Percentiles rank a stretch among this genome's conserved stretches.
These are phyloP conservation scores for Saccharomycopsis hybrid DNA, from an alignment of 1,139 yeast species.

Conservation along the genomic window DNA sequence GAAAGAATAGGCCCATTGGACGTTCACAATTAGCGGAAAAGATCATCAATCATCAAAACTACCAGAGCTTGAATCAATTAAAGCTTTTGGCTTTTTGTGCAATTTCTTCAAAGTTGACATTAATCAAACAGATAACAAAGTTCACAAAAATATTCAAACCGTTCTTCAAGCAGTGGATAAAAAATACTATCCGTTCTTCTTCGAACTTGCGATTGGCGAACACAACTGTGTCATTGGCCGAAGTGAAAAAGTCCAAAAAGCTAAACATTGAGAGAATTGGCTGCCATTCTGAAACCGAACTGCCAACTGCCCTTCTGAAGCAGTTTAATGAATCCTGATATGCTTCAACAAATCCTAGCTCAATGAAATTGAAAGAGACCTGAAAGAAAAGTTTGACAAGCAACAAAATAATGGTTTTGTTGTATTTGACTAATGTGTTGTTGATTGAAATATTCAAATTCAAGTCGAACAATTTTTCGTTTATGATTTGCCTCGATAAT, in stretches of 20 bases:
- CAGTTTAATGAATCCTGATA: background rate
- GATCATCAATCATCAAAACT: no score
- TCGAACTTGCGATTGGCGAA: constrained; percentile 7
- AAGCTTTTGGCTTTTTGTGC: background rate
- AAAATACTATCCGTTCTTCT: constrained; percentile 9
- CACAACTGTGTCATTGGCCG: constrained; percentile 2
- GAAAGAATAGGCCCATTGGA: no score
- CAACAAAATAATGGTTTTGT: constrained; percentile 10
- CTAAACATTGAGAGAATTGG: no score
- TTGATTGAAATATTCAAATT: constrained; percentile 12
- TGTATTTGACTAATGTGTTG: constrained; percentile 8
- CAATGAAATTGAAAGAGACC: constrained; percentile 15
- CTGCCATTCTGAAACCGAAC: no score
- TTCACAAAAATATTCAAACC: constrained; percentile 10
- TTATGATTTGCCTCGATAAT: background rate
- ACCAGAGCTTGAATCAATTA: no score
- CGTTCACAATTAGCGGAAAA: no score
- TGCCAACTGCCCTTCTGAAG: no score
- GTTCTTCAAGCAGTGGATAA: constrained; percentile 14
- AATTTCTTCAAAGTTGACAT: constrained; percentile 7
- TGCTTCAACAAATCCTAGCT: constrained; percentile 13
- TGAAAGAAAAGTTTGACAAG: constrained; percentile 15
- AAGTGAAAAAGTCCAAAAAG: background rate
- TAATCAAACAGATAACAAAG: constrained; percentile 15
- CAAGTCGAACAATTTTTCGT: constrained; percentile 7